Evolutionary conservation across 2,329 filamentous ascomycete species (phyloP).

Genomic region (Pseudomassariella vexata): DNA sequence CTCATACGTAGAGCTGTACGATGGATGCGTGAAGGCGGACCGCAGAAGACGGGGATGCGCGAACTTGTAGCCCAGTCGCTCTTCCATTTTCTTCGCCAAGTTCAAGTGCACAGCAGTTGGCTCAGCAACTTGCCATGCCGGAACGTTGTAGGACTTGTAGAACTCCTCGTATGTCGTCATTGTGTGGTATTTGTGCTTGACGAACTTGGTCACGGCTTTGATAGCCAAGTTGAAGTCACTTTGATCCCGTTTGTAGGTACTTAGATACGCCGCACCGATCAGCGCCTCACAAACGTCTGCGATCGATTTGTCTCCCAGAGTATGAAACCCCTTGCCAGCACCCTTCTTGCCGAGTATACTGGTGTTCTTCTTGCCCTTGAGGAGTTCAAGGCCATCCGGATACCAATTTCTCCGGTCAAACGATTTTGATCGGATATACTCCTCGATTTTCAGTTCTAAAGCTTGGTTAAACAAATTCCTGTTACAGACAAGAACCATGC

Average conservation of each 20-base stretch:
- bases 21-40: slow-evolving; percentile 85
- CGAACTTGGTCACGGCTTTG: slow-evolving; percentile 61
- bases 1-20: slow-evolving; percentile 68
- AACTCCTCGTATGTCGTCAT: slow-evolving; percentile 72
- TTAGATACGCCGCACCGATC: slow-evolving; percentile 77
- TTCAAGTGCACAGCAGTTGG: slow-evolving; percentile 63
- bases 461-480: slow-evolving; percentile 80
- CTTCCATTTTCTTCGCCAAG: slow-evolving; percentile 58
- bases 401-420: slow-evolving; percentile 89
- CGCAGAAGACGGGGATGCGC: slow-evolving; percentile 68
- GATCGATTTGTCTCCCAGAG: slow-evolving; percentile 79
- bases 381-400: slow-evolving; percentile 68
- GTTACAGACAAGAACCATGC: slow-evolving; percentile 91
- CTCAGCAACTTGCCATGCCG: slow-evolving; percentile 61
- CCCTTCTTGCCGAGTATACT: slow-evolving; percentile 58
- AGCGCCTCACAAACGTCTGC: slow-evolving; percentile 93
- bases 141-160: slow-evolving; percentile 59
- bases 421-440: slow-evolving; percentile 75
- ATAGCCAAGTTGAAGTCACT: slow-evolving; percentile 52
- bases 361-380: slow-evolving; percentile 63
- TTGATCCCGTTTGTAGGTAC: slow-evolving; percentile 33
- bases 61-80: slow-evolving; percentile 59
- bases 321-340: slow-evolving; percentile 48
- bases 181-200: slow-evolving; percentile 62
- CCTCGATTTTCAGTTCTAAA: slow-evolving; percentile 55